Conservation (phyloP, 2,329 filamentous ascomycete genomes). For the Penicillium corylophilum region DNA sequence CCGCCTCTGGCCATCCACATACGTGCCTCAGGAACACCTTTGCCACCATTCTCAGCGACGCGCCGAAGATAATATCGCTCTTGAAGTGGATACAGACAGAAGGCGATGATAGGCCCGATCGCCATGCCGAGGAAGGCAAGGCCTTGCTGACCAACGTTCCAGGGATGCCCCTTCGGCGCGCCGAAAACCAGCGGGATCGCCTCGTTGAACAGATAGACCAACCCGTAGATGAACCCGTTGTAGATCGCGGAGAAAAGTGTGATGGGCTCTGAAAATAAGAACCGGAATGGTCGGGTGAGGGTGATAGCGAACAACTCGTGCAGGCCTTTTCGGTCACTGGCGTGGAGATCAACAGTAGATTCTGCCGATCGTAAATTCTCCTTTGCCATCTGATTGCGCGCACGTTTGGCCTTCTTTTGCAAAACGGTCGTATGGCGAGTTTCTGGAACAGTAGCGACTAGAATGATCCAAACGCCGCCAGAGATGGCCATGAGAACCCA, state of each 20-base stretch:
- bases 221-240: constrained; percentile 67
- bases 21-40: constrained; percentile 61
- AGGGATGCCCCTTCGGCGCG: constrained; percentile 59
- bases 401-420: constrained; percentile 55
- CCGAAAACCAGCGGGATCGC: constrained; percentile 67
- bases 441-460: constrained; percentile 52
- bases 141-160: constrained; percentile 50
- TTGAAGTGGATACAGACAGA: constrained; percentile 52
- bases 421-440: constrained; percentile 58
- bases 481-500: constrained; percentile 61
- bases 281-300: constrained; percentile 62
- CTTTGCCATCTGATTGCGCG: constrained; percentile 44
- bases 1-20: constrained; percentile 65
- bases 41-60: constrained; percentile 47
- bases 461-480: constrained; percentile 49
- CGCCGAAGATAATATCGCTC: constrained; percentile 41
- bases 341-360: constrained; percentile 44
- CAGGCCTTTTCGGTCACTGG: constrained; percentile 59
- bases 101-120: constrained; percentile 65
- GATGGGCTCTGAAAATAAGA: constrained; percentile 32
- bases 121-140: constrained; percentile 61
- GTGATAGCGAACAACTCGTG: constrained; percentile 70
- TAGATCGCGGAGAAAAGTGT: constrained; percentile 29
- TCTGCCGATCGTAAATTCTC: constrained; percentile 61
- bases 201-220: constrained; percentile 76